Conservation (phyloP, 164 flowering plant genomes). For the Chimonanthus salicifolius region DNA sequence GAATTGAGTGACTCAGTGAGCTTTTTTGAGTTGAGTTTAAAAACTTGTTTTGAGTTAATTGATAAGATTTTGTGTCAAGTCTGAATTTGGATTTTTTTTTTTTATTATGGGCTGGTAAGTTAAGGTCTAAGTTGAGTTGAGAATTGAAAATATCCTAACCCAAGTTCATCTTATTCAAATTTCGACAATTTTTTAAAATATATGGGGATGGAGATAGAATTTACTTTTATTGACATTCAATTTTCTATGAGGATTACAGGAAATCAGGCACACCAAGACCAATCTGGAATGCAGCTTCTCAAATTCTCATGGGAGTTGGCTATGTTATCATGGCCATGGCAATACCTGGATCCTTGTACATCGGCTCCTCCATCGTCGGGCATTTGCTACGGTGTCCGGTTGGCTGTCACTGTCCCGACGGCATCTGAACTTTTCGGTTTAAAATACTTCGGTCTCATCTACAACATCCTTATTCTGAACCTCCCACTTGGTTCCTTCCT, state of each 20-base stretch:
- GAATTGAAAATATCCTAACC: too few relatives aligned
- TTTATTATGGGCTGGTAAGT: too few relatives aligned
- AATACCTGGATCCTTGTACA: conserved; percentile 67
- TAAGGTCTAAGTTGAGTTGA: too few relatives aligned
- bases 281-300: conserved; percentile 83
- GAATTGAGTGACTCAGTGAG: too few relatives aligned
- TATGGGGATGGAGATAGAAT: too few relatives aligned
- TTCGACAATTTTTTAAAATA: not conserved
- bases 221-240: not conserved
- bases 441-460: conserved; percentile 77
- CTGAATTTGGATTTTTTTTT: too few relatives aligned
- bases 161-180: not conserved
- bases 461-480: conserved; percentile 74
- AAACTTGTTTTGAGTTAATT: too few relatives aligned
- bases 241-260: conserved; percentile 29
- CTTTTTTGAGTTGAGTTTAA: too few relatives aligned
- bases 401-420: conserved; percentile 73
- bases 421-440: conserved; percentile 95
- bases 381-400: conserved; percentile 75
- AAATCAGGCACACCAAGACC: conserved; percentile 81
- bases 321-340: conserved; percentile 68
- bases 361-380: conserved; percentile 77
- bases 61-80: too few relatives aligned
- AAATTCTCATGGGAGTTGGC: conserved; percentile 73
- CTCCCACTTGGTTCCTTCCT: conserved; percentile 90